These are phyloP conservation scores for Alternaria sp. DNA, from an alignment of 2,329 filamentous ascomycete species.

Conservation along the genomic window DNA sequence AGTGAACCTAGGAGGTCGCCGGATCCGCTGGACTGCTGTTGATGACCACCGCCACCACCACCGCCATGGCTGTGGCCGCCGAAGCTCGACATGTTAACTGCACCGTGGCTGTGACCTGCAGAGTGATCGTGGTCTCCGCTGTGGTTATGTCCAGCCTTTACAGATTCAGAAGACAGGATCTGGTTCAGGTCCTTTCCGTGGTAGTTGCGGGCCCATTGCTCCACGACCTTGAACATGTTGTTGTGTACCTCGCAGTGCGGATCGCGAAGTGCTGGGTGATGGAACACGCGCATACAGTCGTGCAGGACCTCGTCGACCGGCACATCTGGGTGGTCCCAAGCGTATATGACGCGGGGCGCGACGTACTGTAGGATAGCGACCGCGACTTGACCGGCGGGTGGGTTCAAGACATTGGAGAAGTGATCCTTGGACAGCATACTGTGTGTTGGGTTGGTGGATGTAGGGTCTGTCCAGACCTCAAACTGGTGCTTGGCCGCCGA, in stretches of 20 bases:
- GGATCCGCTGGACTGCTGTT: slow-evolving; percentile 12
- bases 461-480: slow-evolving; percentile 57
- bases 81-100: slow-evolving; percentile 35
- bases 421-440: slow-evolving; percentile 60
- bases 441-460: slow-evolving; percentile 58
- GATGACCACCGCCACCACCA: slow-evolving; percentile 8
- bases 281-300: slow-evolving; percentile 83
- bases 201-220: slow-evolving; percentile 77
- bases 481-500: slow-evolving; percentile 58
- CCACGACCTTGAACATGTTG: slow-evolving; percentile 87
- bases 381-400: slow-evolving; percentile 57
- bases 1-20: slow-evolving; percentile 35
- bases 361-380: slow-evolving; percentile 77
- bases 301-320: slow-evolving; percentile 82
- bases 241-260: slow-evolving; percentile 78
- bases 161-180: slow-evolving; percentile 81
- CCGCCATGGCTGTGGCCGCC: slow-evolving; percentile 22
- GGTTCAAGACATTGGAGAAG: slow-evolving; percentile 58
- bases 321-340: slow-evolving; percentile 87
- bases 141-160: slow-evolving; percentile 84
- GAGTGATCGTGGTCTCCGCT: slow-evolving; percentile 42
- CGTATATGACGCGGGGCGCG: slow-evolving; percentile 85
- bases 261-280: slow-evolving; percentile 85
- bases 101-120: slow-evolving; percentile 38
- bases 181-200: slow-evolving; percentile 71